phyloP scores from a whole-genome alignment of 2,329 filamentous ascomycete genomes.

The Plenodomus lindquistii region DNA sequence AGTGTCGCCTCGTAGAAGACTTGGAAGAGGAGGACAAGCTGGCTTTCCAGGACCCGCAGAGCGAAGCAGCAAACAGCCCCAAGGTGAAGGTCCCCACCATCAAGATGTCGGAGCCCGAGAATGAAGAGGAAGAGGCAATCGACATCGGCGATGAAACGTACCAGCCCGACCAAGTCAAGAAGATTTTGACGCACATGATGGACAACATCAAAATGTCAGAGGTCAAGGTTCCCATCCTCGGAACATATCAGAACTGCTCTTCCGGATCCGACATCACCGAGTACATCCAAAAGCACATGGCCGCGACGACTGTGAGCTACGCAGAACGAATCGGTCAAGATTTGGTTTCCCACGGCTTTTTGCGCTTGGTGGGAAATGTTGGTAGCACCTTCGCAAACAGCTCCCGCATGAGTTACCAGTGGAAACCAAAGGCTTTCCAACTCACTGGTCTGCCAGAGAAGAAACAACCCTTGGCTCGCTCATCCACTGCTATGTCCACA shows the following conservation, averaged over 20 bases:
- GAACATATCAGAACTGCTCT: constrained; percentile 92
- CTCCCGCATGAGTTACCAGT: constrained; percentile 96
- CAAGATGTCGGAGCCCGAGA: constrained; percentile 74
- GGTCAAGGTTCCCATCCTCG: constrained; percentile 92
- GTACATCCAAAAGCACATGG: constrained; percentile 88
- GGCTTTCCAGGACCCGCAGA: constrained; percentile 84
- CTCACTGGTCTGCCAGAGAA: constrained; percentile 86
- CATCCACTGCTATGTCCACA: constrained; percentile 67
- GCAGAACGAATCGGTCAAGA: constrained; percentile 96
- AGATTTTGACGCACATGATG: constrained; percentile 83
- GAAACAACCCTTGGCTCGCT: constrained; percentile 72
- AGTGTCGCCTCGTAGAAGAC: constrained; percentile 93
- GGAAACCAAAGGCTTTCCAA: constrained; percentile 90
- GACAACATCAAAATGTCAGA: constrained; percentile 85
- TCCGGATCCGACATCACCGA: constrained; percentile 92
- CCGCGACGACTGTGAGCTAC: constrained; percentile 80
- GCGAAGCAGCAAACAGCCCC: constrained; percentile 53
- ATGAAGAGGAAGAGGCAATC: constrained; percentile 74
- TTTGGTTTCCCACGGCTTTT: constrained; percentile 79
- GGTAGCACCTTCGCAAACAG: constrained; percentile 97
- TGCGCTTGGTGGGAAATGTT: constrained; percentile 90
- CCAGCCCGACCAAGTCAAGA: constrained; percentile 83
- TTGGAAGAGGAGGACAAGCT: constrained; percentile 98
- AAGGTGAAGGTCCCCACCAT: constrained; percentile 76
- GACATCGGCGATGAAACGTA: constrained; percentile 93